Percentiles rank a stretch among this genome's conserved stretches.
phyloP scores from a whole-genome alignment of 345 rosid species.

The Salix udensis region DNA sequence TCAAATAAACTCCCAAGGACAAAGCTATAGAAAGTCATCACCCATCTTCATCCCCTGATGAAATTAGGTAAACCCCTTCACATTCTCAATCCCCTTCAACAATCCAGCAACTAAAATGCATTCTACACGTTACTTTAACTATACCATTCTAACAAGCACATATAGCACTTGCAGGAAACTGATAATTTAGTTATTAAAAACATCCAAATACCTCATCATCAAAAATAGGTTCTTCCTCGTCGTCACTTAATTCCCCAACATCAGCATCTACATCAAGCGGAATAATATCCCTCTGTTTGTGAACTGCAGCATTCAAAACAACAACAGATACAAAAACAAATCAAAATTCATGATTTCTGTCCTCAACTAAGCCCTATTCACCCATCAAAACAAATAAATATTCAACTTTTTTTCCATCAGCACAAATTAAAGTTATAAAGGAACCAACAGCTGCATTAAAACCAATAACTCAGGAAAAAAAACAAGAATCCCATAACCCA shows the following conservation, averaged over 20 bases:
- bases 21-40: too few species aligned
- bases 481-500: background rate
- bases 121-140: too few species aligned
- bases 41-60: too few species aligned
- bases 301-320: slow-evolving; percentile 44
- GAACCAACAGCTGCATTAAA: background rate
- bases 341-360: background rate
- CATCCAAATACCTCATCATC: slow-evolving; percentile 27
- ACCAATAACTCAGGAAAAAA: too few species aligned
- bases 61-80: too few species aligned
- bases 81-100: too few species aligned
- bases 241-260: slow-evolving; percentile 57
- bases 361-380: slow-evolving; percentile 1
- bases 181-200: background rate
- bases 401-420: background rate
- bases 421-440: too few species aligned
- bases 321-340: background rate
- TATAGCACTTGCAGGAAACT: background rate
- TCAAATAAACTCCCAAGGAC: too few species aligned
- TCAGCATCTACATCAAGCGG: slow-evolving; percentile 58
- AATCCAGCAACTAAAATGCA: background rate
- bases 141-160: background rate
- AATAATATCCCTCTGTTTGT: slow-evolving; percentile 77
- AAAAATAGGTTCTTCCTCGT: slow-evolving; percentile 68
- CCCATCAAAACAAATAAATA: background rate